A percentile compares a stretch with the other conserved stretches of the same genome.
These are phyloP conservation scores for Debaryomyces maramus DNA, from an alignment of 805 yeast genomes.

Conservation along the genomic window DNA sequence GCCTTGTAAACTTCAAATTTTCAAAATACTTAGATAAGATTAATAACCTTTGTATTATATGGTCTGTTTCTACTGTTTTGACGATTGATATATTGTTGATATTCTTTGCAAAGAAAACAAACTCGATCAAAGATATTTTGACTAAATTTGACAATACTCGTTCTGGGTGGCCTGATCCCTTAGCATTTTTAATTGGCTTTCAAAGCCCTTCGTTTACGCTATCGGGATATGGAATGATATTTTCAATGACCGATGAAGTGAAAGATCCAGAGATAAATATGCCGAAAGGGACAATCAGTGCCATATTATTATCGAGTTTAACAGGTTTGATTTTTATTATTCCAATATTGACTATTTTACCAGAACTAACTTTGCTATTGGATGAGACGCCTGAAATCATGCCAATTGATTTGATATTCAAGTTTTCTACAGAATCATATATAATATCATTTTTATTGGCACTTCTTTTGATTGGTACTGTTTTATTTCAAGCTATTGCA, in stretches of 20 bases:
- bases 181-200: slow-evolving; percentile 75
- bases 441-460: slow-evolving; percentile 69
- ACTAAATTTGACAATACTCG: slow-evolving; percentile 69
- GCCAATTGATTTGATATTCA: slow-evolving; percentile 78
- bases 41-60: slow-evolving; percentile 66
- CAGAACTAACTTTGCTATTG: slow-evolving; percentile 57
- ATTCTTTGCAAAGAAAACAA: slow-evolving; percentile 56
- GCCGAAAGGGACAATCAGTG: slow-evolving; percentile 68
- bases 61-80: slow-evolving; percentile 72
- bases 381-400: slow-evolving; percentile 63
- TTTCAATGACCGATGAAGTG: slow-evolving; percentile 82
- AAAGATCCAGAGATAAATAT: slow-evolving; percentile 70
- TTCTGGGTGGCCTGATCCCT: slow-evolving; percentile 71
- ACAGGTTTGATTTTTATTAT: slow-evolving; percentile 72
- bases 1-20: slow-evolving; percentile 61
- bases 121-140: slow-evolving; percentile 58
- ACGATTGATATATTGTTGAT: slow-evolving; percentile 64
- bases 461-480: slow-evolving; percentile 64
- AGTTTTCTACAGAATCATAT: slow-evolving; percentile 65
- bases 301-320: slow-evolving; percentile 63
- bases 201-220: slow-evolving; percentile 78
- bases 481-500: slow-evolving; percentile 75
- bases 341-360: slow-evolving; percentile 70
- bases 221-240: slow-evolving; percentile 81
- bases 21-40: slow-evolving; percentile 61